phyloP scores from a whole-genome alignment of 495 filamentous ascomycete species.

The Podospora pseudopauciseta region DNA sequence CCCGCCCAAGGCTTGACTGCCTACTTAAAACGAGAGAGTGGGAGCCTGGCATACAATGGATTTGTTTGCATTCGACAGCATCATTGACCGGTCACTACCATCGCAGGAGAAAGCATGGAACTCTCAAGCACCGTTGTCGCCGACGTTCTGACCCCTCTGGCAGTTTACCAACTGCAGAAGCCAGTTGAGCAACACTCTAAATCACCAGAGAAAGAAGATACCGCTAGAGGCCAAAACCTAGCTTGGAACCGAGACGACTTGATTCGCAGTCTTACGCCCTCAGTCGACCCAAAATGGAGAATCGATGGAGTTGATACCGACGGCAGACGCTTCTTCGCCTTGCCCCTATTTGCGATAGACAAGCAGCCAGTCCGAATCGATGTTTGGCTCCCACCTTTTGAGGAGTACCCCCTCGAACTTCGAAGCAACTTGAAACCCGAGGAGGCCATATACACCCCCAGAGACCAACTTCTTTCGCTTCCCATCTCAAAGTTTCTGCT shows the following conservation, averaged over 20 bases:
- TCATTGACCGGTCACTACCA: not conserved
- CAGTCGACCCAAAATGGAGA: conserved; percentile 30
- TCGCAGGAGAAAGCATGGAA: conserved; percentile 22
- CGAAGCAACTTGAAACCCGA: conserved; percentile 32
- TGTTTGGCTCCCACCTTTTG: conserved; percentile 35
- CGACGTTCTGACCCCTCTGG: conserved; percentile 27
- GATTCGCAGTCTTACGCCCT: conserved; percentile 35
- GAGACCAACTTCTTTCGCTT: conserved; percentile 23
- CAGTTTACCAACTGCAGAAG: conserved; percentile 18
- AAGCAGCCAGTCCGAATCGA: conserved; percentile 40
- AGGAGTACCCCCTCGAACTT: conserved; percentile 30
- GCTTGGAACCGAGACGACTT: conserved; percentile 38
- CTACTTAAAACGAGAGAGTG: not conserved
- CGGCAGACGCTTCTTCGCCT: conserved; percentile 37
- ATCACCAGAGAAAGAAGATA: not conserved
- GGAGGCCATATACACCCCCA: conserved; percentile 25
- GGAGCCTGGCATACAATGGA: not conserved
- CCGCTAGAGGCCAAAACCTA: conserved; percentile 26
- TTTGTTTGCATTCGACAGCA: not conserved
- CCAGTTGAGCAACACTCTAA: not conserved
- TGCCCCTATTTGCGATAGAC: conserved; percentile 32
- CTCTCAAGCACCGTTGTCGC: conserved; percentile 24
- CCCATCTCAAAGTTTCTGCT: conserved; percentile 34
- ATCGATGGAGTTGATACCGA: conserved; percentile 36
- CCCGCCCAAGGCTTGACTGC: not conserved